Evolutionary conservation across 2,329 filamentous ascomycete species (phyloP), one percentile per base, ranked within the genome.

Genomic region (Hymenoscyphus infarciens): DNA sequence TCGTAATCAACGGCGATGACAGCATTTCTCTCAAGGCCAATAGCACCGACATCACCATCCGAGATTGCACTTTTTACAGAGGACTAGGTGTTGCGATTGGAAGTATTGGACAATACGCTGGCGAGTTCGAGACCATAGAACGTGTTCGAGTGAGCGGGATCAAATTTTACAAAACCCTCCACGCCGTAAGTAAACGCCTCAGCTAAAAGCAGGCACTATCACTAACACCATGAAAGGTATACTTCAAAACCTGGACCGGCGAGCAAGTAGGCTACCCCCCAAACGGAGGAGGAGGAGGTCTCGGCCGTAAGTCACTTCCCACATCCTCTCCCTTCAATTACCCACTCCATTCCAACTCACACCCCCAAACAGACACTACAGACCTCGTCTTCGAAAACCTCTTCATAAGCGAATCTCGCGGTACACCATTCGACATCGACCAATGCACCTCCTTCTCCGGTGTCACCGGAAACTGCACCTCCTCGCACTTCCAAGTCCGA

Each of bases 191-290:
- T 52, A 15, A 35, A 35, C 8, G 1, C 7, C n/a, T 5, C 45
- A 52, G 7, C 45, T n/a, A 19, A 19, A n/a, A 6, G 13, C 6
- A 8, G 13, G 7, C 5, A 52, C 10, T 52, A 16, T 2, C n/a
- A 25, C 45, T 52, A n/a, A 52, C 13, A 19, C 22, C 16, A n/a
- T 2, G 7, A 2, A n/a, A 53, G 49, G 49, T 29, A n/a, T 83
- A 83, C 66, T 71, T 86, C 63, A 86, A 87, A 74, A 86, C 83
- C 0, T 87, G 84, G 84, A 82, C 82, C 0, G 82, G 81, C 19
- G 72, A 80, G 10, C 76, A 77, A 39, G 76, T 76, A 31, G 80
- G 81, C 19, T 81, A 78, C 58, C 81, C 82, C 1, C 83, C 83
- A 1, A 86, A 87, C 66, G 83, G 84, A 16, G 84, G 83, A 1